Evolutionary conservation across 805 yeast genomes (phyloP).

Genomic region (Schizosaccharomyces pombe): ASM294v3 CU329670.1:3902001-3902500

Average conservation of each 20-base stretch:
- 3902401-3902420: constrained; percentile 82
- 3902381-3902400: constrained; percentile 88
- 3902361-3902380: constrained; percentile 44
- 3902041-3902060: constrained; percentile 66
- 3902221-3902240: constrained; percentile 82
- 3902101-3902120: constrained; percentile 66
- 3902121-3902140: constrained; percentile 47
- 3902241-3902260: constrained; percentile 63
- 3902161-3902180: constrained; percentile 71
- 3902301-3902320: constrained; percentile 68
- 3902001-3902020: constrained; percentile 72
- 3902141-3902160: constrained; percentile 66
- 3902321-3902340: constrained; percentile 91
- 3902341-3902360: constrained; percentile 84
- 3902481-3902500: constrained; percentile 87
- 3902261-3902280: constrained; percentile 63
- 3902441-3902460: constrained; percentile 66
- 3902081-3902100: constrained; percentile 76
- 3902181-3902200: constrained; percentile 44
- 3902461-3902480: constrained; percentile 67
- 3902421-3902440: constrained; percentile 70
- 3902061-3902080: constrained; percentile 66
- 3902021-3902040: constrained; percentile 93
- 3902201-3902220: constrained; percentile 68
- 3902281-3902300: constrained; percentile 72